Evolutionary conservation across 2,329 filamentous ascomycete genomes (phyloP), one percentile per base, ranked within the genome.

Genomic region (Fusarium nygamai): DNA sequence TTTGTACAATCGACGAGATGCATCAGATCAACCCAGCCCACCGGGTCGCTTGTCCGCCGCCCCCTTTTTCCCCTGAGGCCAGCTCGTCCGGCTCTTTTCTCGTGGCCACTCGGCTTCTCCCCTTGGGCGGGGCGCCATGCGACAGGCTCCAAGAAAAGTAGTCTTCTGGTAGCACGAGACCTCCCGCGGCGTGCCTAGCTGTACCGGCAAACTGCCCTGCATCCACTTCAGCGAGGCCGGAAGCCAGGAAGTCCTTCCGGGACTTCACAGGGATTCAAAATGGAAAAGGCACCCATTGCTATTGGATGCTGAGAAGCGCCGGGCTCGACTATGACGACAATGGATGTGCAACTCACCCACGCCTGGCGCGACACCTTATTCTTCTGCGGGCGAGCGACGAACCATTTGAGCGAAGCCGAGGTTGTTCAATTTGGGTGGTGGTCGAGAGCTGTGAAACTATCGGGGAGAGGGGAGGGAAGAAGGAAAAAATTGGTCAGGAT

Each of bases 21-120:
- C 71, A 78, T 78, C 72, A 79, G 77, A 79, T 79, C 77, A 79
- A 79, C 77, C 77, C 77, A 79, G 77, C 61, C 69, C 76, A 74
- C 77, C 74, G 77, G 77, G 77, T 77, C 77, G 71, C 70, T 75
- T 71, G 77, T 63, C 77, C 76, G 74, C 70, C 50, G 74, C 76
- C 77, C 75, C 77, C 68, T 78, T 78, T 70, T 79, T 76, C 77
- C 76, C 77, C 76, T 78, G 74, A 69, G 62, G 66, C 76, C 69
- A 78, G 65, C 68, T 65, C 31, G 64, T 51, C 64, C 62, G 64
- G 64, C 60, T 64, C 66, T 67, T 53, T 56, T 57, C 56, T 57
- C 36, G 64, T 57, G 62, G 57, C 77, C 77, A 79, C 69, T 79
- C 77, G 77, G 77, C 77, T 79, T 64, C 68, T 76, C 76, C 77